Evolutionary conservation across 2,329 filamentous ascomycete genomes (phyloP).

Genomic region (Aspergillus sp.): DNA sequence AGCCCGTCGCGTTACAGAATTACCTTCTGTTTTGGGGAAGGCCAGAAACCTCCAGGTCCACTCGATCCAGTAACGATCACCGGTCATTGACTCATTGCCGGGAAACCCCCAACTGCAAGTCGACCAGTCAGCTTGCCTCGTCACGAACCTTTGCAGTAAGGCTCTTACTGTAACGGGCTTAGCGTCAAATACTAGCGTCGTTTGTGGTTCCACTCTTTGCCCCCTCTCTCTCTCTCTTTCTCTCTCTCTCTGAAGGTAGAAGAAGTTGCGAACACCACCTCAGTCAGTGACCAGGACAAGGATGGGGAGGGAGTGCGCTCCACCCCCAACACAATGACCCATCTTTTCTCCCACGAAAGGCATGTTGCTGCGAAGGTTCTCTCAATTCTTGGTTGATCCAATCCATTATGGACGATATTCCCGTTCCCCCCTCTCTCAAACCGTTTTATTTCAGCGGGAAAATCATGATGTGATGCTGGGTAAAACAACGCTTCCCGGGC

Average conservation of each 20-base stretch:
- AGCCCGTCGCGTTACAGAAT: conserved; percentile 4
- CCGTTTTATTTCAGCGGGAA: background rate
- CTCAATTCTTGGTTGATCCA: background rate
- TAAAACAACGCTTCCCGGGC: conserved; percentile 4
- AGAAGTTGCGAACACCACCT: background rate
- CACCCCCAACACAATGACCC: no score
- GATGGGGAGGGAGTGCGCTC: background rate
- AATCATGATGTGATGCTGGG: conserved; percentile 1
- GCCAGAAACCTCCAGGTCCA: conserved; percentile 1
- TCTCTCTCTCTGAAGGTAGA: no score
- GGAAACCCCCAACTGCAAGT: conserved; percentile 8
- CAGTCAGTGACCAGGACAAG: background rate
- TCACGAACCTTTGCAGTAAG: conserved; percentile 11
- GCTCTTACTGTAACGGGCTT: conserved; percentile 8
- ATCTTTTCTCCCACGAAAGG: background rate
- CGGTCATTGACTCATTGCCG: conserved; percentile 16
- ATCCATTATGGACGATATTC: background rate
- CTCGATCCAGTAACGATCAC: conserved; percentile 13
- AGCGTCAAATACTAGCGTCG: conserved; percentile 7
- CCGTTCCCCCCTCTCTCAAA: background rate
- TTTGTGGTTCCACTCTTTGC: background rate
- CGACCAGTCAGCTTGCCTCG: conserved; percentile 9
- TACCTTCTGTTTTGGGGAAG: conserved; percentile 10
- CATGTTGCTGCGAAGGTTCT: background rate
- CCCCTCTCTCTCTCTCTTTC: no score